Evolutionary conservation across 192 early-diverging fungal genomes (phyloP), one percentile per base, ranked within the genome.

Genomic region (Entomortierella lignicola): DNA sequence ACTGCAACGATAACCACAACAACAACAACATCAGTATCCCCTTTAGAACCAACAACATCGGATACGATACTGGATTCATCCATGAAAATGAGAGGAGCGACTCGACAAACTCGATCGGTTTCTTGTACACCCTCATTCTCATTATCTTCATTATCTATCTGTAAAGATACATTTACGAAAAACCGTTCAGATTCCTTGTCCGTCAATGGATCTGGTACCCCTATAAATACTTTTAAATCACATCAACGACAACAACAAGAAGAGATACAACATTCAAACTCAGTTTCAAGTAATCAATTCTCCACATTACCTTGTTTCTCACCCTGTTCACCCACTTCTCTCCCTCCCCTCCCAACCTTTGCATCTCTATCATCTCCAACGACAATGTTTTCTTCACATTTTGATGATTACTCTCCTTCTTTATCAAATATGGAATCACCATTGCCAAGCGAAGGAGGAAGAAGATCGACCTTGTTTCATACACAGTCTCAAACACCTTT

Each of bases 41-140:
- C 65, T 25, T 21, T 53, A 1, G 18, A 12, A n/a, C 20, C 52
- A 29, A 21, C 52, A 29, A 21, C 60, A 58, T 15, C 43, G 20
- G 17, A 27, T 30, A 4, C 50, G 5, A 47, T 18, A 2, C 10
- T 27, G 23, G 13, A 41, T 31, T n/a, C 8, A 42, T 34, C 43
- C 31, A n/a, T 31, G 20, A 56, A 12, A 10, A 51, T 50, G 42
- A n/a, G n/a, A n/a, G 44, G 53, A 29, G 17, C 41, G 26, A 48
- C 63, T 6, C 61, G 71, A 42, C 71, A 72, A 52, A 44, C 54
- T 29, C 71, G 71, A 39, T 72, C 71, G 0, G 71, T 43, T 26
- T 72, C 71, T 11, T 72, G 71, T 32, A 72, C 71, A 53, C 56
- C 62, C 23, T 57, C 63, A 8, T 72, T 65, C n/a, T 41, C 71